Percentiles rank a stretch among this genome's conserved stretches.
phyloP scores from a whole-genome alignment of 1,284 basidiomycete genomes.

The Volvariella surrecta region DNA sequence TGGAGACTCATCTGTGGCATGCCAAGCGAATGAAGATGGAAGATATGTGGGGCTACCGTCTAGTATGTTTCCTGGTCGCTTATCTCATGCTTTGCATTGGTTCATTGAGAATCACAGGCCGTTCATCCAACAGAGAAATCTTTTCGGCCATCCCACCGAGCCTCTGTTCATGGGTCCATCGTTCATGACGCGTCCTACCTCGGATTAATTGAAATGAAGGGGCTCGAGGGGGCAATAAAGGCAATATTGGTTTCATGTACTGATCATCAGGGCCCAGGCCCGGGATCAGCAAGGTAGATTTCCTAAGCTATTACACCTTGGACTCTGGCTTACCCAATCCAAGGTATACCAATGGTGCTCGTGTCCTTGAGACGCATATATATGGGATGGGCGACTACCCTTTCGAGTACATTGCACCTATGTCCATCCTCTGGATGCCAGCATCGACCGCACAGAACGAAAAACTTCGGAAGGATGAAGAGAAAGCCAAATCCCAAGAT shows the following conservation, averaged over 20 bases:
- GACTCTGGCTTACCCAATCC: neutral
- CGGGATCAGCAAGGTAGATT: conserved; percentile 49
- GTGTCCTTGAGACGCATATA: conserved; percentile 51
- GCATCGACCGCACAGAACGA: conserved; percentile 8
- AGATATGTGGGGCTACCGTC: conserved; percentile 81
- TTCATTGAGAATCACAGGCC: conserved; percentile 32
- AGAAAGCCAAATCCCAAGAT: conserved; percentile 14
- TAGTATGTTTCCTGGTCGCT: conserved; percentile 44
- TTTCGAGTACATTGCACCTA: conserved; percentile 59
- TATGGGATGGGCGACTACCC: conserved; percentile 65
- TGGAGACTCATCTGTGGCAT: conserved; percentile 92
- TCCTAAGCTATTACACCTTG: neutral
- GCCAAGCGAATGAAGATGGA: conserved; percentile 92
- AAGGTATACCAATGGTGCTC: conserved; percentile 51
- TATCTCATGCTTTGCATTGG: neutral
- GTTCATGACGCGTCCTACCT: conserved; percentile 85
- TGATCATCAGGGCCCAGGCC: conserved; percentile 50
- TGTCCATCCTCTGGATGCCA: conserved; percentile 67
- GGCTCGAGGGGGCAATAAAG: conserved; percentile 46
- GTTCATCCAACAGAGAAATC: conserved; percentile 83
- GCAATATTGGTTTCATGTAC: conserved; percentile 48
- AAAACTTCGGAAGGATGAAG: conserved; percentile 11
- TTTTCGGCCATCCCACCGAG: conserved; percentile 82
- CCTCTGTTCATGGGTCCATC: conserved; percentile 75
- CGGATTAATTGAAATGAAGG: conserved; percentile 65